phyloP scores from a whole-genome alignment of 2,329 filamentous ascomycete species.

The Paracamarosporium sp. region DNA sequence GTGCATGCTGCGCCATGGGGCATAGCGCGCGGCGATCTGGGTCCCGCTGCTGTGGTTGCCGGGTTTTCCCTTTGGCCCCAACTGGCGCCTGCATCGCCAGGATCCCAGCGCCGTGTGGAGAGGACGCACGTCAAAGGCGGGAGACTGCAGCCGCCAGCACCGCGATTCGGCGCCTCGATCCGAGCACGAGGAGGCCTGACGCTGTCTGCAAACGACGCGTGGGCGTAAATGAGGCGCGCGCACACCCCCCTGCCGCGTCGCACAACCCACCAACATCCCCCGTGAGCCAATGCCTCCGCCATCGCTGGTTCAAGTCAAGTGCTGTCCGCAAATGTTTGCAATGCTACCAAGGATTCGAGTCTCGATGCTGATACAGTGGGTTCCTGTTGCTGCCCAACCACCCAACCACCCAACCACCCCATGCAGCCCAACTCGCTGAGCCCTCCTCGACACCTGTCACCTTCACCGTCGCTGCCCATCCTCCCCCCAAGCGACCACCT shows the following conservation, averaged over 20 bases:
- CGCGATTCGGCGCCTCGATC: conserved; percentile 15
- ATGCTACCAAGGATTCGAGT: conserved; percentile 6
- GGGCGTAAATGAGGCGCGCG: conserved; percentile 9
- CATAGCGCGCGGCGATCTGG: conserved; percentile 21
- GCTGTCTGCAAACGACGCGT: conserved; percentile 10
- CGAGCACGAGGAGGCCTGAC: conserved; percentile 7
- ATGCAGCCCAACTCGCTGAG: conserved; percentile 6
- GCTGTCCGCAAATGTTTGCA: conserved; percentile 5
- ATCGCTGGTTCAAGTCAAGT: not conserved
- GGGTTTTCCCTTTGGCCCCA: conserved; percentile 17
- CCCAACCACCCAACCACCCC: too few relatives aligned
- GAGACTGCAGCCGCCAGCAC: not conserved
- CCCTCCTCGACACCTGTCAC: not conserved
- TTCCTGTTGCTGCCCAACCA: conserved; percentile 17
- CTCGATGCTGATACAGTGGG: conserved; percentile 11
- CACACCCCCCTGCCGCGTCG: conserved; percentile 5
- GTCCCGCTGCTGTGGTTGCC: conserved; percentile 19
- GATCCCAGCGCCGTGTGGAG: not conserved
- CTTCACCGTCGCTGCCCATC: conserved; percentile 19
- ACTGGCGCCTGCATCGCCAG: conserved; percentile 7
- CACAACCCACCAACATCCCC: conserved; percentile 2
- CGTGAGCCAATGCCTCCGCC: not conserved
- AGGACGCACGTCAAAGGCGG: conserved; percentile 5
- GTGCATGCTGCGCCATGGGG: not conserved
- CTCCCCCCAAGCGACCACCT: conserved; percentile 15